Percentiles rank a stretch among this genome's conserved stretches.
Conservation (phyloP, 306 rosid species). For the Trifolium repens region DNA sequence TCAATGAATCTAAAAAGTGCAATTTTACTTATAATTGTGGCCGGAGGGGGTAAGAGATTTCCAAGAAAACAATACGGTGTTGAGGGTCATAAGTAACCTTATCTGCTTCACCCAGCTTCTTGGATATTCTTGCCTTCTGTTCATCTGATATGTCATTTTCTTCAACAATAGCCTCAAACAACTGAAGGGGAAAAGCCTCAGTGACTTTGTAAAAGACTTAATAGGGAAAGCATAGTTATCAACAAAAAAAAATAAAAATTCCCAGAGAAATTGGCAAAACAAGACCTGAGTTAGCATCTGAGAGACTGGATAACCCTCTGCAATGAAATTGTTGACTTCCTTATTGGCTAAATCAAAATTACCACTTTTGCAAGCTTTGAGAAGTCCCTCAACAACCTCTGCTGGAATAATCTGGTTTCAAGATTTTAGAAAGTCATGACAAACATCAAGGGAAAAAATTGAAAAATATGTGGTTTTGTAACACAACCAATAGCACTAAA, state of each 20-base stretch:
- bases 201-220: conserved; percentile 8
- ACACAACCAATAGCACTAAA: conserved; percentile 16
- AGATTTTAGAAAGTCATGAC: conserved; percentile 39
- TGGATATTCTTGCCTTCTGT: conserved; percentile 89
- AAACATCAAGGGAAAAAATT: neutral
- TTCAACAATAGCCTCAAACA: conserved; percentile 75
- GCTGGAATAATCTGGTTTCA: conserved; percentile 64
- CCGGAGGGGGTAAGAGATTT: too few species aligned
- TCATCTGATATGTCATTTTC: conserved; percentile 79
- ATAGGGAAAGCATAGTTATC: conserved; percentile 5
- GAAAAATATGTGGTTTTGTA: neutral
- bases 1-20: too few species aligned
- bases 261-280: conserved; percentile 22
- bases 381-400: conserved; percentile 60
- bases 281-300: conserved; percentile 83
- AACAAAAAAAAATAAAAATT: conserved; percentile 17
- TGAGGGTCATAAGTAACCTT: conserved; percentile 56
- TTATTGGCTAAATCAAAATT: conserved; percentile 90
- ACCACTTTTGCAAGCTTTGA: conserved; percentile 76
- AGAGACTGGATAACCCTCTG: conserved; percentile 95
- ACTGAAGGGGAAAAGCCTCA: conserved; percentile 44
- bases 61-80: too few species aligned
- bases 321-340: conserved; percentile 83
- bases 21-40: too few species aligned
- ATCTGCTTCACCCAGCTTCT: conserved; percentile 86